These are phyloP conservation scores for Laguncularia racemosa DNA, from an alignment of 345 rosid genomes.

Conservation along the genomic window DNA sequence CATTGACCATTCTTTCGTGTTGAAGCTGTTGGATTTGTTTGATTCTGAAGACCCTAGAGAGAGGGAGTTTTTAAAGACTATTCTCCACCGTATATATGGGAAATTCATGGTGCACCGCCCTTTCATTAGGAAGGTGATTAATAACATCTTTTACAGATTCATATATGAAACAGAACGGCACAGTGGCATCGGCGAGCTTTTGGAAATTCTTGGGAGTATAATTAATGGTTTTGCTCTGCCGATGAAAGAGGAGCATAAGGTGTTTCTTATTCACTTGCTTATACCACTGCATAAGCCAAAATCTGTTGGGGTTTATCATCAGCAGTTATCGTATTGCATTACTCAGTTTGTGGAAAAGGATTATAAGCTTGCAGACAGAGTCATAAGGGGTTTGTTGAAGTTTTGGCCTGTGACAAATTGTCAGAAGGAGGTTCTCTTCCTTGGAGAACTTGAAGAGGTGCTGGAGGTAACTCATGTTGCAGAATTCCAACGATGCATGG, in stretches of 20 bases:
- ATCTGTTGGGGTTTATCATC: conserved; percentile 28
- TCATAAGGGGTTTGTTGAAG: conserved; percentile 39
- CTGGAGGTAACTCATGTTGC: conserved; percentile 41
- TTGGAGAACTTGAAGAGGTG: conserved; percentile 51
- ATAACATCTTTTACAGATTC: conserved; percentile 40
- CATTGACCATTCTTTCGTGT: conserved; percentile 50
- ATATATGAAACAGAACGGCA: conserved; percentile 48
- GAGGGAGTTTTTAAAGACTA: conserved; percentile 46
- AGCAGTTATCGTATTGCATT: conserved; percentile 42
- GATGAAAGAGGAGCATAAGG: conserved; percentile 49
- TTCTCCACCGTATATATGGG: conserved; percentile 44
- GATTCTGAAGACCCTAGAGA: conserved; percentile 47
- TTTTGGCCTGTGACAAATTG: conserved; percentile 49
- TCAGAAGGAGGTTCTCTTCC: conserved; percentile 48
- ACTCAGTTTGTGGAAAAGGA: conserved; percentile 48
- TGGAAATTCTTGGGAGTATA: conserved; percentile 48
- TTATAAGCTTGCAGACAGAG: conserved; percentile 42
- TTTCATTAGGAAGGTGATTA: conserved; percentile 43
- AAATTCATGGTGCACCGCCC: conserved; percentile 53
- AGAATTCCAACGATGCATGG: conserved; percentile 45
- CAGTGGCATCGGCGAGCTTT: conserved; percentile 38
- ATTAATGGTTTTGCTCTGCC: conserved; percentile 50
- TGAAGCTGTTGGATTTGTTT: conserved; percentile 41
- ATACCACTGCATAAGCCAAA: conserved; percentile 47
- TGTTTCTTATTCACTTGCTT: conserved; percentile 40